Percentiles rank a stretch among this genome's conserved stretches.
phyloP scores from a whole-genome alignment of 352 stramenopile species.

The Phytophthora citricola region DNA sequence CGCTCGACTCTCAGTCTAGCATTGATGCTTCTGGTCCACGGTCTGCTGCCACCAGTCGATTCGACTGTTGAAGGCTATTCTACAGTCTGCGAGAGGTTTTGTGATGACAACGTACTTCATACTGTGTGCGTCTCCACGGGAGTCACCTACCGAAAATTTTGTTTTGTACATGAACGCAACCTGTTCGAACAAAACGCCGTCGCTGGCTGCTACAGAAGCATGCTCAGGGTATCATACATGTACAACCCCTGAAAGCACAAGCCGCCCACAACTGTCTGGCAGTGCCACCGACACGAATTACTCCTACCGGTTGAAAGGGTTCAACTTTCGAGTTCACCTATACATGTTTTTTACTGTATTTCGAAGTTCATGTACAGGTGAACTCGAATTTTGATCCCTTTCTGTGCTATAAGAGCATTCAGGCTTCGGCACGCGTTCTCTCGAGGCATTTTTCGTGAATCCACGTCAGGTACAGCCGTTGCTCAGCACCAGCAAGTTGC shows the following conservation, averaged over 20 bases:
- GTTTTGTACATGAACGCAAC: conserved; percentile 41
- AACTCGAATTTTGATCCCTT: neutral
- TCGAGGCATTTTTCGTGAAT: conserved; percentile 19
- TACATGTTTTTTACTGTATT: neutral
- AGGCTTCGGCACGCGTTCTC: conserved; percentile 9
- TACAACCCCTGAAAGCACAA: no score
- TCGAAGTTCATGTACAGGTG: neutral
- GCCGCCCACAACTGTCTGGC: no score
- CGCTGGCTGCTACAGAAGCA: neutral
- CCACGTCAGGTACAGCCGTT: conserved; percentile 4
- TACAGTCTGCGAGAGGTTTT: conserved; percentile 5
- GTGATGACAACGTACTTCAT: conserved; percentile 4
- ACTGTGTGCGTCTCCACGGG: conserved; percentile 39
- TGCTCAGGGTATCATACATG: no score
- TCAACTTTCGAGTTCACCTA: neutral
- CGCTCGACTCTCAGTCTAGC: no score
- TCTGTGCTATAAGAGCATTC: no score
- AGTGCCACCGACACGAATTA: no score
- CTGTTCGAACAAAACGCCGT: conserved; percentile 32
- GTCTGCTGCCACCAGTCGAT: no score
- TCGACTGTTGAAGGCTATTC: neutral
- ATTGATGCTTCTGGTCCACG: no score
- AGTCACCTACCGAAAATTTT: conserved; percentile 42
- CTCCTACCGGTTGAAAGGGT: no score
- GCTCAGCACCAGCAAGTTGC: neutral